Base-by-base conservation (phyloP, 1,139 yeast genomes). In the Blastobotrys niveus region DNA sequence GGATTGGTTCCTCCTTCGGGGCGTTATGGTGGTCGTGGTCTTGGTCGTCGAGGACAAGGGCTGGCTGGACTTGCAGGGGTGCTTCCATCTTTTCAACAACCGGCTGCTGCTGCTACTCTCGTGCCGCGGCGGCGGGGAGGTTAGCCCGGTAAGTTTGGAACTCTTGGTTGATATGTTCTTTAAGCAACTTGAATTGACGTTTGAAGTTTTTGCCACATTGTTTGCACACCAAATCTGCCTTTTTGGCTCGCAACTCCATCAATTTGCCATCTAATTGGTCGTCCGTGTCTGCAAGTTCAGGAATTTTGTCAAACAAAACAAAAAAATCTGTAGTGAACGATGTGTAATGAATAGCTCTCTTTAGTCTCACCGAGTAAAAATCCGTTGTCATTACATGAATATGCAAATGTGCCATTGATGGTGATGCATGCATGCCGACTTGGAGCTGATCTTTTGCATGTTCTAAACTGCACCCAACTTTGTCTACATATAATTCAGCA, bases 331-430 rank as follows among this genome's bases (percentile, higher is more conserved):
- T 77, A 21, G 71, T 77, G 62, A 85, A 85, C 4, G 89, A 79
- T 57, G 80, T 80, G 62, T 79, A 85, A 61, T 85, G 95, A 48
- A 71, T 73, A 49, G 74, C 77, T 54, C 78, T 69, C 58, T 82
- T 84, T 64, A 84, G 46, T 21, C 69, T 53, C 0, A 65, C 64
- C 5, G 85, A 76, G 54, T 68, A 56, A 57, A 82, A 73, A 61
- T 85, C 95, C 40, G 65, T 70, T 0, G 89, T 77, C 40, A 85
- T 70, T 12, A 85, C 77, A 64, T 85, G 95, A 22, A 85, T 67
- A 57, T 85, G 95, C 31, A 84, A 59, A 56, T 85, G 82, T 38
- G 62, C 63, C 71, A 85, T 58, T 1, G 89, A 80, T 1, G 95
- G 95, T 1, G 73, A 72, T 2, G 83, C 65, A 61, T 85, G 95